Conservation (phyloP, 2,329 filamentous ascomycete species). For the Fusarium algeriense region DNA sequence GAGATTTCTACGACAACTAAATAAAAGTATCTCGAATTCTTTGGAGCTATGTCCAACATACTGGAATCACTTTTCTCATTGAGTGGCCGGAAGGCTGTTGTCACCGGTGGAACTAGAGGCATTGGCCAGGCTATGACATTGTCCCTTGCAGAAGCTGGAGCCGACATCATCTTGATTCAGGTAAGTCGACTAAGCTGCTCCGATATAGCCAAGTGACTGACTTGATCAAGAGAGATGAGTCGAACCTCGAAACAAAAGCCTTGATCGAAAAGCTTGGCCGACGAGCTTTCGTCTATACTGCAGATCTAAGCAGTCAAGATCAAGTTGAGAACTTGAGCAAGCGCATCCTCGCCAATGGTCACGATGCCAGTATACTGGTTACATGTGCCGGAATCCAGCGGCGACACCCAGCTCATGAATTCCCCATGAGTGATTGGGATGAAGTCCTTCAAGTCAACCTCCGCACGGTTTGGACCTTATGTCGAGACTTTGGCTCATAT, state of each 20-base stretch:
- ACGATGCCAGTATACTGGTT: slow-evolving; percentile 79
- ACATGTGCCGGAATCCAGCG: slow-evolving; percentile 91
- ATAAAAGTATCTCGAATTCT: no score
- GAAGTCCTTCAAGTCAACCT: slow-evolving; percentile 86
- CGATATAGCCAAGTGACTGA: neutral
- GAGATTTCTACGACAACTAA: no score
- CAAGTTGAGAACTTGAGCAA: slow-evolving; percentile 71
- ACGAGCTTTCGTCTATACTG: slow-evolving; percentile 74
- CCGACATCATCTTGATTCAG: slow-evolving; percentile 67
- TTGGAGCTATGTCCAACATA: neutral
- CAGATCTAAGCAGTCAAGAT: slow-evolving; percentile 71
- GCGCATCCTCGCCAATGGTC: slow-evolving; percentile 68
- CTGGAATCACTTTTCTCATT: slow-evolving; percentile 61
- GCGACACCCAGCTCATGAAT: slow-evolving; percentile 78
- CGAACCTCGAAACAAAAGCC: slow-evolving; percentile 64
- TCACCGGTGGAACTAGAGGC: slow-evolving; percentile 69
- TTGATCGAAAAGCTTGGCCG: slow-evolving; percentile 74
- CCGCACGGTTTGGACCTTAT: slow-evolving; percentile 81
- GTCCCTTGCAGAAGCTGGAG: slow-evolving; percentile 70
- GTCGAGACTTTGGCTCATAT: slow-evolving; percentile 81
- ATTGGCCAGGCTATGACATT: slow-evolving; percentile 69
- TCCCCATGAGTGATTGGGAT: slow-evolving; percentile 82
- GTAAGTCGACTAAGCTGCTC: slow-evolving; percentile 46
- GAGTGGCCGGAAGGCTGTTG: slow-evolving; percentile 65
- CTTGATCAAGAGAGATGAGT: slow-evolving; percentile 54